Conservation (phyloP, 2,329 filamentous ascomycete genomes). For the Chaetothyriales sp. region DNA sequence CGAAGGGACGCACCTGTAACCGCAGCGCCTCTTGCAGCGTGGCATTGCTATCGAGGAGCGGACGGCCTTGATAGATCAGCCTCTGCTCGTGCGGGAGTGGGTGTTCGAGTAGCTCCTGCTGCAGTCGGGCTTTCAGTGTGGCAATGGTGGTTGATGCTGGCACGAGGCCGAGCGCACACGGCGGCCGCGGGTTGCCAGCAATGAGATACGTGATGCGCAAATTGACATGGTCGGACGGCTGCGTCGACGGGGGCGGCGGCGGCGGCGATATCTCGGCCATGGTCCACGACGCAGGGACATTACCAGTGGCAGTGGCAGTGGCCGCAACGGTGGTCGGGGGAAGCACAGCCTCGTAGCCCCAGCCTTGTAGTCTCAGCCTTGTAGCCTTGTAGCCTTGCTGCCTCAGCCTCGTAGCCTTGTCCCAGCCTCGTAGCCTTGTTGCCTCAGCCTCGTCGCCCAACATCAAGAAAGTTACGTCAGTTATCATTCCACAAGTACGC, state of each 20-base stretch:
- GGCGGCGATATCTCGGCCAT: not conserved
- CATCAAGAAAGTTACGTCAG: not conserved
- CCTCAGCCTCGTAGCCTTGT: no score
- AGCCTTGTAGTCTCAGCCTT: no score
- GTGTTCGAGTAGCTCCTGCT: slow-evolving; percentile 32
- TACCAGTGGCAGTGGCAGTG: not conserved
- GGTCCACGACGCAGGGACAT: not conserved
- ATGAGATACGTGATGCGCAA: slow-evolving; percentile 13
- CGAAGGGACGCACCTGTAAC: slow-evolving; percentile 29
- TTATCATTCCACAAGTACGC: no score
- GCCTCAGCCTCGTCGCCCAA: not conserved
- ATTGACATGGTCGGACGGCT: slow-evolving; percentile 10
- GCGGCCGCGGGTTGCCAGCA: slow-evolving; percentile 13
- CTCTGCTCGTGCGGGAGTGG: slow-evolving; percentile 36
- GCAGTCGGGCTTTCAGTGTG: slow-evolving; percentile 39
- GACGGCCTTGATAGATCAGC: slow-evolving; percentile 43
- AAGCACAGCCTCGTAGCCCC: not conserved
- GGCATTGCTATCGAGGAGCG: slow-evolving; percentile 34
- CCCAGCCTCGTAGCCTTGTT: no score
- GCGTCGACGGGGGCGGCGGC: not conserved
- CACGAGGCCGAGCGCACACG: slow-evolving; percentile 21
- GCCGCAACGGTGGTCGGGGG: not conserved
- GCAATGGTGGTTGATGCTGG: slow-evolving; percentile 32
- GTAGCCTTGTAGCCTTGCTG: no score
- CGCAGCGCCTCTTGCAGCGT: slow-evolving; percentile 37